Conservation (phyloP, 2,329 filamentous ascomycete species). For the Ceratocystis smalleyi region DNA sequence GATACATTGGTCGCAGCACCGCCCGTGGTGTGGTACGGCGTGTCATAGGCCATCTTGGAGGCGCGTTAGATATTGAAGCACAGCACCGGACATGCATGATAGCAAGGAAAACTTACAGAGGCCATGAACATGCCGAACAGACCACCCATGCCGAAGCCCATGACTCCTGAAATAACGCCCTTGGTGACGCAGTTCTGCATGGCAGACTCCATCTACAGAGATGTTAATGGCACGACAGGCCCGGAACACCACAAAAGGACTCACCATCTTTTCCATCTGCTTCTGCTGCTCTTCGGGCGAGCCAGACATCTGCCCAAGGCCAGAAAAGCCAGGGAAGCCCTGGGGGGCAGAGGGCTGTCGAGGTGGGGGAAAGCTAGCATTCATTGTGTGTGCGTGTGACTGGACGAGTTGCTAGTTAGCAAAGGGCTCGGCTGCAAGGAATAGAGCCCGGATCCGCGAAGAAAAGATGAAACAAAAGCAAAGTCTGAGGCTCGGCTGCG, state of each 20-base stretch:
- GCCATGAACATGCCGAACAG: slow-evolving; percentile 97
- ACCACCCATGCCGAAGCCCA: slow-evolving; percentile 87
- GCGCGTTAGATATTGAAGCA: background rate
- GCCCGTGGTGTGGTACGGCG: slow-evolving; percentile 50
- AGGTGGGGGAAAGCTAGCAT: slow-evolving; percentile 6
- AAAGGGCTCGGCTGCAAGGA: background rate
- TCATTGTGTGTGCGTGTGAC: slow-evolving; percentile 2
- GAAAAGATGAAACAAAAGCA: background rate
- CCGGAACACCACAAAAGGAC: background rate
- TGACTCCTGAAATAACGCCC: slow-evolving; percentile 73
- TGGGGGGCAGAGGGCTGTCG: background rate
- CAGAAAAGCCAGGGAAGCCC: slow-evolving; percentile 8
- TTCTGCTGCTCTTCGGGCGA: slow-evolving; percentile 18
- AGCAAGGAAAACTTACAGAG: slow-evolving; percentile 45
- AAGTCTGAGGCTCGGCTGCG: background rate
- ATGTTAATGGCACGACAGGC: background rate
- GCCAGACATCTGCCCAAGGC: slow-evolving; percentile 3
- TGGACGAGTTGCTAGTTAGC: background rate
- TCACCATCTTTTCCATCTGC: slow-evolving; percentile 18
- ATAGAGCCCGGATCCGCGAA: background rate
- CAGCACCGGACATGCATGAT: background rate
- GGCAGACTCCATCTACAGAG: slow-evolving; percentile 54
- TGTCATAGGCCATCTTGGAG: slow-evolving; percentile 89
- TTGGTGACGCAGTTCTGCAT: slow-evolving; percentile 93
- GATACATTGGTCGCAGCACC: slow-evolving; percentile 29